Conservation (phyloP, 2,329 filamentous ascomycete genomes). For the Fusarium nurragi region DNA sequence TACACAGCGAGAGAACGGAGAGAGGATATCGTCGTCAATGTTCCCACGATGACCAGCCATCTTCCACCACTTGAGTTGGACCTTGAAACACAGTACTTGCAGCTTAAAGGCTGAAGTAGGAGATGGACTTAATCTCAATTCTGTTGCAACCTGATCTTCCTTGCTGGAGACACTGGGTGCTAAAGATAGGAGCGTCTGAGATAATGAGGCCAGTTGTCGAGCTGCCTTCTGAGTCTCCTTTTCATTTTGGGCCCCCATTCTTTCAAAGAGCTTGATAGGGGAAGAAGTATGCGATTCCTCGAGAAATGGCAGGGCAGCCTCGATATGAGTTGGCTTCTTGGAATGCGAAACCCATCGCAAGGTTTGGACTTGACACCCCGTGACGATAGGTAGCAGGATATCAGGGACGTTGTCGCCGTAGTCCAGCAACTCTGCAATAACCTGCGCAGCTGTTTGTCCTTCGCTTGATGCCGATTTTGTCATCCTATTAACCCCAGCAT, state of each 20-base stretch:
- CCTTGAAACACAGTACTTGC: conserved; percentile 70
- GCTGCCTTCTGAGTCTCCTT: conserved; percentile 66
- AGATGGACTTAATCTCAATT: conserved; percentile 63
- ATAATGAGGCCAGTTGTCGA: conserved; percentile 73
- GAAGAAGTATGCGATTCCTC: conserved; percentile 63
- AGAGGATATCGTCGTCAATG: conserved; percentile 70
- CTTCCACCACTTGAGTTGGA: conserved; percentile 72
- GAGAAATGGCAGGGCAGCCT: conserved; percentile 66
- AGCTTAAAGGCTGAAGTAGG: conserved; percentile 69
- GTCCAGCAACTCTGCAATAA: conserved; percentile 68
- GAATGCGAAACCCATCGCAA: conserved; percentile 70
- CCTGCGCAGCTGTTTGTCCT: conserved; percentile 44
- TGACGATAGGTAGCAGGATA: conserved; percentile 63
- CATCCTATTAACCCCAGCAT: conserved; percentile 52
- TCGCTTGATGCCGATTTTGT: conserved; percentile 45
- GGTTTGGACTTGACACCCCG: conserved; percentile 71
- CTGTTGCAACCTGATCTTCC: conserved; percentile 66
- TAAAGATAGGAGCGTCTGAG: conserved; percentile 71
- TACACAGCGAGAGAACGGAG: conserved; percentile 71
- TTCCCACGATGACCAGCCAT: conserved; percentile 68
- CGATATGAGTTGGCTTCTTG: conserved; percentile 68
- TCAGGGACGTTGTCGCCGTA: conserved; percentile 61
- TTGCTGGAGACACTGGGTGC: conserved; percentile 73
- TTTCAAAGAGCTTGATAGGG: conserved; percentile 65
- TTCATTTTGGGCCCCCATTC: conserved; percentile 54